A percentile compares a stretch with the other conserved stretches of the same genome.
Conservation (phyloP, 495 filamentous ascomycete species). For the Amphirosellinia nigrospora region DNA sequence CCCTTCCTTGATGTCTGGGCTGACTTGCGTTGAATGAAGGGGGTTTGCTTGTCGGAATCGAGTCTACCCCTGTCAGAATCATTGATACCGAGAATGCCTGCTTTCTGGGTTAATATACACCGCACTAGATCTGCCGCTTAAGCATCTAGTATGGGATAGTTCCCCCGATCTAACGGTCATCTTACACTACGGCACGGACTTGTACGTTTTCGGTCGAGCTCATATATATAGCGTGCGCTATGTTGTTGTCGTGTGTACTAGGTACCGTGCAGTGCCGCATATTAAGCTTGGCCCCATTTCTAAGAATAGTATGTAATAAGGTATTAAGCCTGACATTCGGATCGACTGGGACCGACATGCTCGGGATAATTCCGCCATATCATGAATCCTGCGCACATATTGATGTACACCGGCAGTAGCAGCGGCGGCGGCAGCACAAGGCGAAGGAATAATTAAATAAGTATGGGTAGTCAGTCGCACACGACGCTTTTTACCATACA, state of each 20-base stretch:
- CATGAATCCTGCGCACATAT: not conserved
- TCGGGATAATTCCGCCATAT: conserved; percentile 23
- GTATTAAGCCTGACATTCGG: conserved; percentile 20
- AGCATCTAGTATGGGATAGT: conserved; percentile 13
- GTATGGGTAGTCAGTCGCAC: not conserved
- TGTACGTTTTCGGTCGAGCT: conserved; percentile 6
- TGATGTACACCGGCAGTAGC: not conserved
- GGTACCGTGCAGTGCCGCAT: conserved; percentile 13
- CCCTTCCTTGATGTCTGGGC: conserved; percentile 17
- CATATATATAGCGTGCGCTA: not conserved
- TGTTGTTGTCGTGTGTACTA: conserved; percentile 2
- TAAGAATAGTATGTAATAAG: conserved; percentile 25
- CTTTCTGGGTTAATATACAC: conserved; percentile 7
- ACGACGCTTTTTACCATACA: not conserved
- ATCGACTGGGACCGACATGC: conserved; percentile 15
- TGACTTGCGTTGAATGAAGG: not conserved
- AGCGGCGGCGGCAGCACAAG: conserved; percentile 5
- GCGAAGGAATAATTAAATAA: not conserved
- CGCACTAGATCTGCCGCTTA: conserved; percentile 22
- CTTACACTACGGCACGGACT: conserved; percentile 12
- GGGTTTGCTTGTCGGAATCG: conserved; percentile 10
- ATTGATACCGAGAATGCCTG: conserved; percentile 17
- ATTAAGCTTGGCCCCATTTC: conserved; percentile 16
- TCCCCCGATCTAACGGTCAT: conserved; percentile 21
- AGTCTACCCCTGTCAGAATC: not conserved